phyloP scores from a whole-genome alignment of 2,329 filamentous ascomycete genomes.

The Blastomyces percursus region DNA sequence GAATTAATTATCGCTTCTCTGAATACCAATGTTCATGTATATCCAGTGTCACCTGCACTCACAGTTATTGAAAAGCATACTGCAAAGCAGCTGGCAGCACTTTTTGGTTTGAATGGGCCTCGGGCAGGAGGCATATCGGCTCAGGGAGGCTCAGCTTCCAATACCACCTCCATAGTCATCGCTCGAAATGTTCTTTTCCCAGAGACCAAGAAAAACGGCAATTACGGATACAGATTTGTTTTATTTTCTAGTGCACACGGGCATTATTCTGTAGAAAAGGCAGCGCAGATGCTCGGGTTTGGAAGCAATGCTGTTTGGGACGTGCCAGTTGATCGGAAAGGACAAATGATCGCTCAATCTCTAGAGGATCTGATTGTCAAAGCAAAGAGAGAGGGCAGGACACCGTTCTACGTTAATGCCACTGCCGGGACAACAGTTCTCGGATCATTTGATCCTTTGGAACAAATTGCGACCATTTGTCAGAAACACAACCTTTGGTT shows the following conservation, averaged over 20 bases:
- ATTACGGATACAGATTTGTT: constrained; percentile 54
- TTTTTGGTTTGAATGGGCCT: constrained; percentile 65
- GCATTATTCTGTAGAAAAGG: constrained; percentile 92
- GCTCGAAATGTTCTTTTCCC: constrained; percentile 81
- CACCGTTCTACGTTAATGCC: constrained; percentile 88
- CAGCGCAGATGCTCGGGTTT: constrained; percentile 79
- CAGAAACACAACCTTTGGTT: constrained; percentile 68
- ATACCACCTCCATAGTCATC: constrained; percentile 73
- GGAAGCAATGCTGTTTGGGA: constrained; percentile 61
- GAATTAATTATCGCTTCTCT: constrained; percentile 75
- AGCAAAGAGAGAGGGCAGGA: constrained; percentile 57
- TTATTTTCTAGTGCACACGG: constrained; percentile 83
- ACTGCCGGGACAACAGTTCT: constrained; percentile 91
- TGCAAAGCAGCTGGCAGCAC: constrained; percentile 56
- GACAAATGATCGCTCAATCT: constrained; percentile 57
- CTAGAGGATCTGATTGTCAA: constrained; percentile 53
- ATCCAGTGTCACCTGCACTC: constrained; percentile 81
- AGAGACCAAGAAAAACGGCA: constrained; percentile 61
- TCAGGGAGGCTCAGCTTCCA: constrained; percentile 75
- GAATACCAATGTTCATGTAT: constrained; percentile 93
- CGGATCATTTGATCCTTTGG: constrained; percentile 76
- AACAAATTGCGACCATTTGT: constrained; percentile 59
- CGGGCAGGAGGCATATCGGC: constrained; percentile 60
- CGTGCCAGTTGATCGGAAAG: constrained; percentile 61
- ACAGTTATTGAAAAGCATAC: constrained; percentile 81